These are phyloP conservation scores for Lentinula edodes DNA, from an alignment of 768 basidiomycete species.

Conservation along the genomic window DNA sequence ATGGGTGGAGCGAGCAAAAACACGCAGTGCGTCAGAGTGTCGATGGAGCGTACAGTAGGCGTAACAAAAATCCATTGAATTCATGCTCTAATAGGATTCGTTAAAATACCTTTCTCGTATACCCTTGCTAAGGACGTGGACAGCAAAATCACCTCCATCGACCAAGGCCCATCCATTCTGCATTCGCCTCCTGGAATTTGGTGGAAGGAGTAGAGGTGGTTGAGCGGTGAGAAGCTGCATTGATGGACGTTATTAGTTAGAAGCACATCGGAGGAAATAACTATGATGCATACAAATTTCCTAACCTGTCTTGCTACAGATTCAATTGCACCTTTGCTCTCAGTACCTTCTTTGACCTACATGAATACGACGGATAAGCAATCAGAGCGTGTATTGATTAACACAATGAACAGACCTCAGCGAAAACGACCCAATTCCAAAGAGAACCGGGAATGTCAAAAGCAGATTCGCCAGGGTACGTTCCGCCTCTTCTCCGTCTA, in stretches of 20 bases:
- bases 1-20: neutral
- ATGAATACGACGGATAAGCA: neutral
- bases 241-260: neutral
- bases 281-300: conserved; percentile 48
- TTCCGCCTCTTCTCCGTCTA: conserved; percentile 56
- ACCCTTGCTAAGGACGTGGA: conserved; percentile 66
- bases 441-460: conserved; percentile 47
- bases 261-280: conserved; percentile 11
- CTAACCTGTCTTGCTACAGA: conserved; percentile 64
- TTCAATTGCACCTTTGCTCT: conserved; percentile 73
- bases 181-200: conserved; percentile 54
- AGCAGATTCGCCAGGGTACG: conserved; percentile 58
- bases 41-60: neutral
- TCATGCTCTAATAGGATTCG: neutral
- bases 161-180: conserved; percentile 81
- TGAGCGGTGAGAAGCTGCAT: conserved; percentile 49
- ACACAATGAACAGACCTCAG: conserved; percentile 43
- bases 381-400: neutral
- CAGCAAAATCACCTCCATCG: conserved; percentile 74
- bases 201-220: conserved; percentile 57
- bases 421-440: conserved; percentile 77
- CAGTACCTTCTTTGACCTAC: conserved; percentile 82
- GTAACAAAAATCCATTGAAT: neutral
- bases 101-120: conserved; percentile 66
- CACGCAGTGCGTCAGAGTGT: neutral